Base-by-base conservation (phyloP, 768 basidiomycete genomes). In the Boletellus ananiceps region DNA sequence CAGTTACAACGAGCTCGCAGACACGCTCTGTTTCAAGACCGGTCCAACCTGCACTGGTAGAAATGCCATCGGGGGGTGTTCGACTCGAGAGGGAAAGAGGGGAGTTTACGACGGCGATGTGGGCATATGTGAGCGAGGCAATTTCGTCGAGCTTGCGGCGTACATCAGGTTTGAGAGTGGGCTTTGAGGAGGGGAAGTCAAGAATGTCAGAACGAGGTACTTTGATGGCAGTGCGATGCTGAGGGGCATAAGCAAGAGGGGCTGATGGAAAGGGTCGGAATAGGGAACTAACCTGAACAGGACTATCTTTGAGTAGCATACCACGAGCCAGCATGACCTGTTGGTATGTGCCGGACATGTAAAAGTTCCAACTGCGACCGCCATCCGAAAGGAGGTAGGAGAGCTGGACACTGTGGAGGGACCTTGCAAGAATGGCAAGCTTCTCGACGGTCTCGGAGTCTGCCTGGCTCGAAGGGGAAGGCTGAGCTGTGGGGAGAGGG, bases 1-100 rank as follows among this genome's bases (percentile, higher is more conserved):
- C 95, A 18, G 90, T 91, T 51, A 98, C 78, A 52, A 94, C 88
- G 37, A 97, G 77, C 63, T 96, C 93, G 61, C 95, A 97, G 40
- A 91, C 86, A 49, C 92, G 78, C 67, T 98, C 95, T 1, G 90
- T 89, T 73, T 97, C 95, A 14, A 98, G 79, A 2, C 94, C 93
- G 4, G 86, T 86, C 79, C 89, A 91, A 32, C 88, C 88, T 23
- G 83, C 84, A 57, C 76, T 84, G 55, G 72, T 85, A 56, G 80
- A 85, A 58, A 88, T 83, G 29, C 86, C 84, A 66, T 86, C 84
- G 11, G 87, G 86, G 14, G 88, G 81, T 0, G 84, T 86, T 43
- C 86, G 79, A 57, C 80, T 86, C 19, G 86, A 84, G 32, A 88
- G 76, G 14, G 85, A 76, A 49, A 83, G 75, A 40, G 86, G 84